Percentiles rank a stretch among this genome's conserved stretches.
These are phyloP conservation scores for Neofusicoccum sp. DNA, from an alignment of 2,329 filamentous ascomycete species.

Conservation along the genomic window DNA sequence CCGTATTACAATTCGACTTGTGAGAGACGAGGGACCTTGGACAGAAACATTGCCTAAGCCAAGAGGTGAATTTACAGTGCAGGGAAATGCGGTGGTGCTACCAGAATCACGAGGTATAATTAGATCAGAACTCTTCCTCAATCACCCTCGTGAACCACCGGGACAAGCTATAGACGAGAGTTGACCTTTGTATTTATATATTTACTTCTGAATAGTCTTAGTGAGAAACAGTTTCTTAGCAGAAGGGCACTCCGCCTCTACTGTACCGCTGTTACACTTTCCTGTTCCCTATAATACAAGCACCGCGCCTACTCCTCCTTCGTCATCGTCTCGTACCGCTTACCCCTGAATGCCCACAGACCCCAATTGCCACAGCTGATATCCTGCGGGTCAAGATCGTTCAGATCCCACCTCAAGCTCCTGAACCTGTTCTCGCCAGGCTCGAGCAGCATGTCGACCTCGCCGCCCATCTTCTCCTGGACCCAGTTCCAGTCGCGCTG, in stretches of 20 bases:
- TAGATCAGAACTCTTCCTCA: too few relatives aligned
- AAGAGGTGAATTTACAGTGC: too few relatives aligned
- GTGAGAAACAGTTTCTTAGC: too few relatives aligned
- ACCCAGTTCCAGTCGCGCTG: slow-evolving; percentile 90
- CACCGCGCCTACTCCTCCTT: slow-evolving; percentile 40
- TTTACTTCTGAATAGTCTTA: not conserved
- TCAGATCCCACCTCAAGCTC: slow-evolving; percentile 93
- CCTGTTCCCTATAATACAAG: not conserved
- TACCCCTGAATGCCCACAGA: slow-evolving; percentile 93
- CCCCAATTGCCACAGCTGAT: slow-evolving; percentile 97
- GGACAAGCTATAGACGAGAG: not conserved
- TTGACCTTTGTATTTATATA: not conserved
- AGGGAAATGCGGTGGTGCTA: too few relatives aligned
- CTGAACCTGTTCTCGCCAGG: slow-evolving; percentile 93
- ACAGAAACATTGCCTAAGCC: too few relatives aligned
- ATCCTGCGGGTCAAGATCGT: slow-evolving; percentile 92
- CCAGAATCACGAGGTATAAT: too few relatives aligned
- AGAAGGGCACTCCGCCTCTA: not conserved
- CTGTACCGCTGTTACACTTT: not conserved
- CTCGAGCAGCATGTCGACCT: slow-evolving; percentile 88
- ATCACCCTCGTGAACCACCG: too few relatives aligned
- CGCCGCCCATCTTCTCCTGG: slow-evolving; percentile 76
- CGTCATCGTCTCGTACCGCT: slow-evolving; percentile 75
- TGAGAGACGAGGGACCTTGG: too few relatives aligned
- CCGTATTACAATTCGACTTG: slow-evolving; percentile 27